Evolutionary conservation across 2,329 filamentous ascomycete genomes (phyloP), one percentile per base, ranked within the genome.

Genomic region (Alternaria sp.): DNA sequence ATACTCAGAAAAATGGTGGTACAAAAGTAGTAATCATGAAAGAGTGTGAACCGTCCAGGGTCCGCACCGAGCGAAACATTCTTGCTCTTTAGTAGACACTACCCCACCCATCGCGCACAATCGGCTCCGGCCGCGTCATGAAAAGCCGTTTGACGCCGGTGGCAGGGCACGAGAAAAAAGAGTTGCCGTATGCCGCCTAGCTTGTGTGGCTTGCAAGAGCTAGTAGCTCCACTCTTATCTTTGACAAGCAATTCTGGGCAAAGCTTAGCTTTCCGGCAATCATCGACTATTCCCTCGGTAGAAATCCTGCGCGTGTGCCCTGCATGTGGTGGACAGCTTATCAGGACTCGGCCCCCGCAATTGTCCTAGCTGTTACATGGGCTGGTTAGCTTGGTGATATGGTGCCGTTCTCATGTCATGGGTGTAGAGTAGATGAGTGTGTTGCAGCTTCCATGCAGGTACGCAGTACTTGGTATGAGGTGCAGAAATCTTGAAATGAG

Each of bases 191-290:
- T 64, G 36, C 18, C 38, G 60, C 54, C 44, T 68, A 66, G 63
- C 53, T 34, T 50, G 32, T 50, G 30, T 36, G 46, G 40, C 30
- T 36, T 57, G 52, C 41, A 60, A 57, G 57, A 44, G 49, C 54
- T 36, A 43, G 22, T n/a, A 34, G 55, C 54, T 51, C 64, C 63
- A 66, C 61, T 63, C 66, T 67, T 69, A 69, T 67, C 64, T 38
- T 11, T 28, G 38, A 59, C 60, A 67, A 68, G 64, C 62, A 50
- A 65, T 66, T 59, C 60, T 61, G 48, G 57, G 60, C 60, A 60
- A 60, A 63, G 60, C 59, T 66, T 62, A 53, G 59, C 25, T 20
- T 36, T 20, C n/a, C 30, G 32, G 46, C 30, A 36, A 50, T 50
- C 20, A 25, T 36, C 5, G 46, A 12, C 22, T 27, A 18, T 34